A percentile compares a stretch with the other conserved stretches of the same genome.
phyloP scores from a whole-genome alignment of 306 rosid species.

The Acacia acuminata region DNA sequence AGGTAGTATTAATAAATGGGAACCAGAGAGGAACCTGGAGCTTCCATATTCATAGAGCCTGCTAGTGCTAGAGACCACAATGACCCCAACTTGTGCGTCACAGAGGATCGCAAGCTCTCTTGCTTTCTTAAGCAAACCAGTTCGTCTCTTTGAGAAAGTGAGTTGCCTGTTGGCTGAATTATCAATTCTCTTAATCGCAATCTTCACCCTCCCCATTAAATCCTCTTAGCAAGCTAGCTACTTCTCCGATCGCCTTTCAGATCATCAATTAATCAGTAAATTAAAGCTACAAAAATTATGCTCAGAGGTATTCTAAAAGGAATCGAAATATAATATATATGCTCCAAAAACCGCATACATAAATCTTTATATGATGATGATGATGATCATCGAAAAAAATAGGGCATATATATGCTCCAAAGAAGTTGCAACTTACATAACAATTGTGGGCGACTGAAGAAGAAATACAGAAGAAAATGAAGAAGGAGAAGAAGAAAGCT shows the following conservation, averaged over 20 bases:
- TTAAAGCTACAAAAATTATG: not conserved
- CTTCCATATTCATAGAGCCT: constrained; percentile 45
- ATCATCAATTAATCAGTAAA: not conserved
- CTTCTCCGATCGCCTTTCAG: constrained; percentile 5
- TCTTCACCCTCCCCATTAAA: constrained; percentile 44
- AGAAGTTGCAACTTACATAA: too few relatives aligned
- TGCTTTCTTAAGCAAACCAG: constrained; percentile 46
- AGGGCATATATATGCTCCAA: too few relatives aligned
- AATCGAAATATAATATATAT: too few relatives aligned
- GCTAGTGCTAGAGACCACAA: constrained; percentile 39
- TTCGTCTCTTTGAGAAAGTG: constrained; percentile 49
- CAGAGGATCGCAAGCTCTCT: constrained; percentile 45
- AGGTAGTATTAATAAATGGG: too few relatives aligned
- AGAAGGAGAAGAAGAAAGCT: not conserved
- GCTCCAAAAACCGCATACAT: too few relatives aligned
- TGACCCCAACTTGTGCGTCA: constrained; percentile 48
- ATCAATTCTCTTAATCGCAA: constrained; percentile 35
- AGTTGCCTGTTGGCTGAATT: constrained; percentile 39
- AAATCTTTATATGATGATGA: too few relatives aligned
- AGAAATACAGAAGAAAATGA: not conserved
- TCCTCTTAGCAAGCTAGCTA: not conserved
- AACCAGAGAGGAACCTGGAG: constrained; percentile 26
- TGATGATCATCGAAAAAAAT: too few relatives aligned
- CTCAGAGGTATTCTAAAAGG: not conserved
- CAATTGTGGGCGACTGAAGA: not conserved